phyloP scores from a whole-genome alignment of 1,284 basidiomycete genomes.

The Cutaneotrichosporon mucoides region DNA sequence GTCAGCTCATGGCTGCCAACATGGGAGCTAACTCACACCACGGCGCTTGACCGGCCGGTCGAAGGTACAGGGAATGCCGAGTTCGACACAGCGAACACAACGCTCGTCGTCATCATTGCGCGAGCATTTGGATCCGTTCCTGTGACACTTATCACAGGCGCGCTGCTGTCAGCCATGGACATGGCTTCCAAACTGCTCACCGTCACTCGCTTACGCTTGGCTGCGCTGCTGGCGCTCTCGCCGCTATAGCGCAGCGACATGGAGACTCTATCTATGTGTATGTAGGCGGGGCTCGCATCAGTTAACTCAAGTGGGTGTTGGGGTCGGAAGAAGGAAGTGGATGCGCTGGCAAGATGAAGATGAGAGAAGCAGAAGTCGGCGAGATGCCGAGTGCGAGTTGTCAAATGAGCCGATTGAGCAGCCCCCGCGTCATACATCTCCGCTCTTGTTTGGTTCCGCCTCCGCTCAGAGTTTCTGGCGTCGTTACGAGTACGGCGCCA shows the following conservation, averaged over 20 bases:
- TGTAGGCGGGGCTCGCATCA: no score
- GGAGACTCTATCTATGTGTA: no score
- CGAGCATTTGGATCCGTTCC: background rate
- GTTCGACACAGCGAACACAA: background rate
- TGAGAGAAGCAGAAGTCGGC: no score
- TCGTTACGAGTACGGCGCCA: no score
- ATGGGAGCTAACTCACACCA: background rate
- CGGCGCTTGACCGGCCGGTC: background rate
- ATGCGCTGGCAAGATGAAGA: no score
- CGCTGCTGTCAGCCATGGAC: background rate
- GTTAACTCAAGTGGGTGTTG: background rate
- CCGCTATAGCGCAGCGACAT: background rate
- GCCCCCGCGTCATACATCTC: background rate
- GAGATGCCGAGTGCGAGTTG: no score
- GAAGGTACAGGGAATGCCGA: background rate
- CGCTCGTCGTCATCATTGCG: background rate
- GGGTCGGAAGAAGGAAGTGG: background rate
- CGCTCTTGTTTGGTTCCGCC: background rate
- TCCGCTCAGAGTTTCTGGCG: background rate
- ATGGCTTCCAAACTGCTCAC: background rate
- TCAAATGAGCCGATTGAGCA: background rate
- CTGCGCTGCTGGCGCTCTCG: background rate
- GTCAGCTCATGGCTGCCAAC: background rate
- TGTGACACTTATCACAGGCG: background rate
- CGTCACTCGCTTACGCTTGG: conserved; percentile 1